Evolutionary conservation across 495 filamentous ascomycete species (phyloP), one percentile per base, ranked within the genome.

Genomic region (Neurospora cerealis): DNA sequence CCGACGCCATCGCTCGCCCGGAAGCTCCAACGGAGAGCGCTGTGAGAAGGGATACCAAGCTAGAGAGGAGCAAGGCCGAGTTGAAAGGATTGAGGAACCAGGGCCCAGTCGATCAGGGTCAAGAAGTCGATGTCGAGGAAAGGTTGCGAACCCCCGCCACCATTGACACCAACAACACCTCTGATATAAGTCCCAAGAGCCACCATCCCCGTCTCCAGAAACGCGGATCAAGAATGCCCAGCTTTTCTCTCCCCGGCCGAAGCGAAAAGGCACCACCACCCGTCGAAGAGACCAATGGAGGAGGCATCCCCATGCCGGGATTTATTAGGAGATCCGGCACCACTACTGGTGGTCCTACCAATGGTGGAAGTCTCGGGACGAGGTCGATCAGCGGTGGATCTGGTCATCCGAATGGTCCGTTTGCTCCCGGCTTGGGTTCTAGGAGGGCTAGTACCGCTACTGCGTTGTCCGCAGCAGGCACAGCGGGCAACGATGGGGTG

Each of bases 41-140:
- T 15, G 86, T 86, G 15, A 79, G 86, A 13, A 80, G 84, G 4
- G 87, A 88, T 71, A 88, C 86, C 5, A 83, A 80, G 71, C 80
- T 88, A 3, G 87, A 89, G 73, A 79, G 86, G n/a, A 84, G 78
- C 74, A 73, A 74, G 34, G 80, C 77, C n/a, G 80, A 87, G 71
- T 77, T 89, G 0, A 76, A 73, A 38, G 75, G 71, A 21, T 72
- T 85, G 13, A 79, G 79, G 37, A 70, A 62, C 24, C 73, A 41
- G 5, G 42, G 21, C 38, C 44, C 2, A 36, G 41, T 17, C 34
- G 40, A 42, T 19, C 42, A 72, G 9, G 42, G 15, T 2, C 41
- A 69, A 10, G 38, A n/a, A 3, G 37, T 75, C 13, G 48, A 24
- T 11, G 54, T 28, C 4, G 70, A 19, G 70, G 60, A 40, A 15